phyloP scores from a whole-genome alignment of 441 rosid species.

The Biscutella laevigata region DNA sequence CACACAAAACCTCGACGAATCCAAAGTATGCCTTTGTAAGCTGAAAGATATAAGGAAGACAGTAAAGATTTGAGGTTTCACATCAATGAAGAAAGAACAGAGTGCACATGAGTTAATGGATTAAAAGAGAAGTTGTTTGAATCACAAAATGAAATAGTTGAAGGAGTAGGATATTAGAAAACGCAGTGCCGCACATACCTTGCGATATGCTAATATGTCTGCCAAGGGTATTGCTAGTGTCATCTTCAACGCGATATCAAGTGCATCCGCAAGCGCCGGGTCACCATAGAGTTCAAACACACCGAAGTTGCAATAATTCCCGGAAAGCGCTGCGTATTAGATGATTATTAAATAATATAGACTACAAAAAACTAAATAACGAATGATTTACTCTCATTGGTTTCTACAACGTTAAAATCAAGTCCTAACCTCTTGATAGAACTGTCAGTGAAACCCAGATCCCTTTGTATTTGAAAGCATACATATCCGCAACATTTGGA shows the following conservation, averaged over 20 bases:
- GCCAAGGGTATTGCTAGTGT: conserved; percentile 82
- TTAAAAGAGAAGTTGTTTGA: neutral
- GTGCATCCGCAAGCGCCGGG: conserved; percentile 93
- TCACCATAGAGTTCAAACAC: conserved; percentile 99
- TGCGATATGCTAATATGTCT: conserved; percentile 80
- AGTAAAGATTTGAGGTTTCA: neutral
- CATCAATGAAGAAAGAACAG: neutral
- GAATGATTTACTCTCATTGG: neutral
- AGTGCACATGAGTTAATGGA: neutral
- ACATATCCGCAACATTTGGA: conserved; percentile 89
- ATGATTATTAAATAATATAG: neutral
- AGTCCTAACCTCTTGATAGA: conserved; percentile 78
- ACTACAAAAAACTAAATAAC: neutral
- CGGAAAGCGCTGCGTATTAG: conserved; percentile 75
- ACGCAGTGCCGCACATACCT: conserved; percentile 39
- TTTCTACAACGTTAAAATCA: conserved; percentile 1
- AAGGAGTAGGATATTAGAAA: neutral
- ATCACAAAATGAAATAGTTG: neutral
- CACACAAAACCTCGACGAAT: conserved; percentile 83
- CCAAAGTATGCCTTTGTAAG: conserved; percentile 89
- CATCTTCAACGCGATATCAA: conserved; percentile 88
- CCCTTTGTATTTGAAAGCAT: conserved; percentile 97
- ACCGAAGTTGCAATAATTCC: conserved; percentile 94
- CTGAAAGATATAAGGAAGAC: conserved; percentile 40
- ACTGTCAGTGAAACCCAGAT: conserved; percentile 87